These are phyloP conservation scores for Sporothrix pseudoabietina DNA, from an alignment of 2,329 filamentous ascomycete genomes.

Conservation along the genomic window DNA sequence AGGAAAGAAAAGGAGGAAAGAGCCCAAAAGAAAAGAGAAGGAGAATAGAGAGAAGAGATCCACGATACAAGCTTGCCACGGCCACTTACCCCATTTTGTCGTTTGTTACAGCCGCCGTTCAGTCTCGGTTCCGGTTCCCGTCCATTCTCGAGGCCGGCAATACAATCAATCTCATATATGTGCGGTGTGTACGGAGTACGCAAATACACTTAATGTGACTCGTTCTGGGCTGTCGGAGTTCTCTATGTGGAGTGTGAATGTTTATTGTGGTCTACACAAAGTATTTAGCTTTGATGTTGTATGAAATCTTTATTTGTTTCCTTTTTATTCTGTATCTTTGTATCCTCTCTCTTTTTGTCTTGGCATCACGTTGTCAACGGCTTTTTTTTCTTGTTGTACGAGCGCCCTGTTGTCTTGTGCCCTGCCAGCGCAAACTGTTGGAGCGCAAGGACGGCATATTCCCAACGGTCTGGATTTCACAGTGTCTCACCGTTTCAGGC, in stretches of 20 bases:
- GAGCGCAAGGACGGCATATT: background rate
- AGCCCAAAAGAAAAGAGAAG: background rate
- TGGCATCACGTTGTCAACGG: background rate
- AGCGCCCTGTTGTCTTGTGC: background rate
- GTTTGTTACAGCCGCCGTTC: background rate
- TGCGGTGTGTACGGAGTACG: background rate
- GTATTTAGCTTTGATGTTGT: background rate
- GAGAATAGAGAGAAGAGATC: background rate
- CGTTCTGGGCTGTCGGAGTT: slow-evolving; percentile 7
- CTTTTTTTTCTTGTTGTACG: background rate
- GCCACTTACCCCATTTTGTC: background rate
- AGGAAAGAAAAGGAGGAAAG: background rate
- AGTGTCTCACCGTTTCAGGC: background rate
- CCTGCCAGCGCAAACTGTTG: background rate
- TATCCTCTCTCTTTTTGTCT: background rate
- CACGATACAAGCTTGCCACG: background rate
- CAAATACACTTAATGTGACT: slow-evolving; percentile 6
- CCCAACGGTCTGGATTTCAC: slow-evolving; percentile 1
- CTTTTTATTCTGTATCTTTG: background rate
- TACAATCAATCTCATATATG: background rate
- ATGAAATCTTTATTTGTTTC: background rate
- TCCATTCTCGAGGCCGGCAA: background rate
- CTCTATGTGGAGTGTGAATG: background rate
- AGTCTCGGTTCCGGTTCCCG: too few relatives aligned
- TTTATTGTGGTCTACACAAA: too few relatives aligned